Base-by-base conservation (phyloP, 2,329 filamentous ascomycete species). In the Hymenoscyphus scutula region DNA sequence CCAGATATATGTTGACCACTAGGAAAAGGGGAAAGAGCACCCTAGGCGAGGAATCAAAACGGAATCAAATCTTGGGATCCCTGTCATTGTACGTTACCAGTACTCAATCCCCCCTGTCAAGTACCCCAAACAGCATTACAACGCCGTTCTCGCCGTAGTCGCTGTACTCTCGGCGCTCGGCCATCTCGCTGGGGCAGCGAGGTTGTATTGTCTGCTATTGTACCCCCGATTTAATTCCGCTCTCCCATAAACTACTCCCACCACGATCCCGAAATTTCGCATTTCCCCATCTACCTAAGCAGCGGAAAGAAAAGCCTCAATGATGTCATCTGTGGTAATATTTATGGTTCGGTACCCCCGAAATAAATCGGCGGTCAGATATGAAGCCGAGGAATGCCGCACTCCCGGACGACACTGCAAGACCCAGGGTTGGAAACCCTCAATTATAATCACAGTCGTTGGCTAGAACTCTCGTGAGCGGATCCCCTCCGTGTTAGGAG, bases 191-290 rank as follows among this genome's bases (percentile, higher is more conserved):
- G 17, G 45, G 45, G 32, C 8, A 34, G 34, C 1, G 34, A 37
- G 34, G 17, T 17, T n/a, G 5, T 17, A 23, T 15, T 15, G 51
- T 29, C 27, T 29, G 6, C 6, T 30, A n/a, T 29, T 32, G 53
- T 29, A 30, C 53, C 29, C 53, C 53, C 53, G 53, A 54, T 54
- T 17, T 54, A 54, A 54, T 54, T 54, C 53, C 53, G 53, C 25
- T 29, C 53, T 11, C 13, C 1, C 25, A 19, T 17, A 54, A 54
- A 15, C 5, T 37, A 4, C 34, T 37, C 11, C 34, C 34, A 37
- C 34, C 34, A 54, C 11, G 53, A 30, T n/a, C 29, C 27, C 13
- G 25, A 54, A 17, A 27, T 25, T n/a, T 30, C 29, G 25, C 53
- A 54, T 54, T 17, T 17, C 3, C 25, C 48, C 13, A 54, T 30